These are phyloP conservation scores for Lentinula edodes DNA, from an alignment of 768 basidiomycete species.

Conservation along the genomic window DNA sequence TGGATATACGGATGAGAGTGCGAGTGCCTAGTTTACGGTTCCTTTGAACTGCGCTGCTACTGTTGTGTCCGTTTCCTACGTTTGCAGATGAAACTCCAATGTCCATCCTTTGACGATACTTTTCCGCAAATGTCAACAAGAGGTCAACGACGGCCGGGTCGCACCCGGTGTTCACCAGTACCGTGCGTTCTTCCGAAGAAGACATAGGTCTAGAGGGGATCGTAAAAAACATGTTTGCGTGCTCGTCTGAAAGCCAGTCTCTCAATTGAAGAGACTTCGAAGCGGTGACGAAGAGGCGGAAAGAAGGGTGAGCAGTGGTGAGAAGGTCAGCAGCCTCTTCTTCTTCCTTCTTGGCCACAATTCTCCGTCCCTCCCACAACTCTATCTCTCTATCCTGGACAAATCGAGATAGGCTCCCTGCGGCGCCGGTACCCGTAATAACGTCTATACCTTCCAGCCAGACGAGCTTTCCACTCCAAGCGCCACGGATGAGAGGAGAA, in stretches of 20 bases:
- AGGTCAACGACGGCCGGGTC: constrained; percentile 25
- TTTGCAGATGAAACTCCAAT: constrained; percentile 42
- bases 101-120: constrained; percentile 39
- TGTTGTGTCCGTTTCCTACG: constrained; percentile 6
- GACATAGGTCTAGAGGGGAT: constrained; percentile 59
- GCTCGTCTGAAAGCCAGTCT: constrained; percentile 64
- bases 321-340: constrained; percentile 35
- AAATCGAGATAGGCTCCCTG: constrained; percentile 54
- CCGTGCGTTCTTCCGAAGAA: constrained; percentile 37
- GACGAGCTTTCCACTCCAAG: constrained; percentile 49
- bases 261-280: constrained; percentile 61
- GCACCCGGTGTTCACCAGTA: constrained; percentile 51
- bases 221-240: constrained; percentile 68
- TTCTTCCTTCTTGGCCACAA: constrained; percentile 42
- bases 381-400: constrained; percentile 60
- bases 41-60: constrained; percentile 33
- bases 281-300: constrained; percentile 56
- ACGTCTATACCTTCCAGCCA: constrained; percentile 60
- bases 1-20: constrained; percentile 49
- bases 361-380: constrained; percentile 58
- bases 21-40: constrained; percentile 61
- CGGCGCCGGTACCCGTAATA: constrained; percentile 48
- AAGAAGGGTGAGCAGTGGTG: constrained; percentile 48
- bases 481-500: constrained; percentile 53
- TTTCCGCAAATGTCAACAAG: constrained; percentile 50